Conservation (phyloP, 2,329 filamentous ascomycete genomes). For the Neopestalotiopsis rosae region DNA sequence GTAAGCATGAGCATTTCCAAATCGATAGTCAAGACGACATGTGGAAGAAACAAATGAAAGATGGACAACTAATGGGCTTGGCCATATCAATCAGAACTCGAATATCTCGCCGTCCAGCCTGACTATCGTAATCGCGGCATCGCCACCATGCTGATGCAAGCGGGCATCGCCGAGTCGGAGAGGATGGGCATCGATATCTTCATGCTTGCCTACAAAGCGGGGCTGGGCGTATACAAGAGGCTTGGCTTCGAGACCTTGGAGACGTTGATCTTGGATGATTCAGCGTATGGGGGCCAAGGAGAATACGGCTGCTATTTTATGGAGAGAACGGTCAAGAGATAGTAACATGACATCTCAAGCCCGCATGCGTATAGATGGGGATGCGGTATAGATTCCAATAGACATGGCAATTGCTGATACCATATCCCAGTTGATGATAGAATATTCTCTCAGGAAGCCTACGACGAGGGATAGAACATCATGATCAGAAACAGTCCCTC, state of each 20-base stretch:
- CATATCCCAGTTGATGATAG: neutral
- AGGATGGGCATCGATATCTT: conserved; percentile 30
- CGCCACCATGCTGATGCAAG: conserved; percentile 26
- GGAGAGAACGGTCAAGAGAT: conserved; percentile 22
- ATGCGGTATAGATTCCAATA: neutral
- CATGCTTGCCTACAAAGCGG: conserved; percentile 27
- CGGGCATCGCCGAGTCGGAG: conserved; percentile 27
- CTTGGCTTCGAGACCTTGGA: conserved; percentile 28
- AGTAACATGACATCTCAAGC: neutral
- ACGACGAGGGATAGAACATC: neutral
- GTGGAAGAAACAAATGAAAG: neutral
- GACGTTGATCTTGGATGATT: conserved; percentile 28
- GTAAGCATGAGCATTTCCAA: conserved; percentile 15
- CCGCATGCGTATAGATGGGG: neutral
- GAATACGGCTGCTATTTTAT: conserved; percentile 28
- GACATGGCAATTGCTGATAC: neutral
- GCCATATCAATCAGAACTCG: conserved; percentile 24
- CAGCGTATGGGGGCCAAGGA: conserved; percentile 27
- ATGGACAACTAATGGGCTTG: neutral
- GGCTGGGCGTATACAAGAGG: conserved; percentile 26
- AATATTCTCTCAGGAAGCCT: neutral
- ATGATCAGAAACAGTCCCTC: neutral
- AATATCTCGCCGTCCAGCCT: conserved; percentile 33
- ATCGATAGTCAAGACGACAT: neutral
- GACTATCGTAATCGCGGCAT: conserved; percentile 28